These are phyloP conservation scores for Cyclocybe aegerita DNA, from an alignment of 768 basidiomycete species.

Conservation along the genomic window DNA sequence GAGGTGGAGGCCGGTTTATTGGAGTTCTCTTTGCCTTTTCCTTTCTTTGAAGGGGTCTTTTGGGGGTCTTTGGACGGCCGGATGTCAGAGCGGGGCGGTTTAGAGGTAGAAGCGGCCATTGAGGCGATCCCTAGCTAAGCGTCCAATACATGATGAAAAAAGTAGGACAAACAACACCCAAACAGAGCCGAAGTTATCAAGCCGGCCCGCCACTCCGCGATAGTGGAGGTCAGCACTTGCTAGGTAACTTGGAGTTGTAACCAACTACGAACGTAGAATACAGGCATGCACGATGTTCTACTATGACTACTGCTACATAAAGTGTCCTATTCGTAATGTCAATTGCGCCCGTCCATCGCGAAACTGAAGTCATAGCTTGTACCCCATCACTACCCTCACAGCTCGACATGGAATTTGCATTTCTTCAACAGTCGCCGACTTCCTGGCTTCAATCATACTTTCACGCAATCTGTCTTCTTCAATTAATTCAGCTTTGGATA, in stretches of 20 bases:
- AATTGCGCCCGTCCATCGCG: background rate
- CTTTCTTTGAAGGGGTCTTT: slow-evolving; percentile 38
- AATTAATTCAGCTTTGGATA: slow-evolving; percentile 68
- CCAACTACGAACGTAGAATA: background rate
- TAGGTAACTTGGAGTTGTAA: no score
- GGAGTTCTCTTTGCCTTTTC: slow-evolving; percentile 46
- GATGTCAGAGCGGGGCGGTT: slow-evolving; percentile 24
- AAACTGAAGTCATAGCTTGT: slow-evolving; percentile 36
- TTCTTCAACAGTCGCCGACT: slow-evolving; percentile 51
- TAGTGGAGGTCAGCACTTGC: no score
- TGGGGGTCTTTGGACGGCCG: slow-evolving; percentile 14
- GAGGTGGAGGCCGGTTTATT: slow-evolving; percentile 13
- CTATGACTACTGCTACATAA: no score
- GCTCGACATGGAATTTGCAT: slow-evolving; percentile 54
- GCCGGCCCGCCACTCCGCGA: background rate
- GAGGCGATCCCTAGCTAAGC: slow-evolving; percentile 14
- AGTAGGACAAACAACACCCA: slow-evolving; percentile 32
- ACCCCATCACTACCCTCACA: slow-evolving; percentile 61
- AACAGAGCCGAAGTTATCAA: slow-evolving; percentile 20
- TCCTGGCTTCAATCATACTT: slow-evolving; percentile 59
- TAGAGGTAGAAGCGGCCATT: slow-evolving; percentile 45
- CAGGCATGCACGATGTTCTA: background rate
- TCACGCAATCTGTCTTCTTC: slow-evolving; percentile 65
- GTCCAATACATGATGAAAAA: slow-evolving; percentile 28
- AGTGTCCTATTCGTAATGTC: background rate